These are phyloP conservation scores for Fraxinus greggii DNA, from an alignment of 305 asterid genomes.

Conservation along the genomic window DNA sequence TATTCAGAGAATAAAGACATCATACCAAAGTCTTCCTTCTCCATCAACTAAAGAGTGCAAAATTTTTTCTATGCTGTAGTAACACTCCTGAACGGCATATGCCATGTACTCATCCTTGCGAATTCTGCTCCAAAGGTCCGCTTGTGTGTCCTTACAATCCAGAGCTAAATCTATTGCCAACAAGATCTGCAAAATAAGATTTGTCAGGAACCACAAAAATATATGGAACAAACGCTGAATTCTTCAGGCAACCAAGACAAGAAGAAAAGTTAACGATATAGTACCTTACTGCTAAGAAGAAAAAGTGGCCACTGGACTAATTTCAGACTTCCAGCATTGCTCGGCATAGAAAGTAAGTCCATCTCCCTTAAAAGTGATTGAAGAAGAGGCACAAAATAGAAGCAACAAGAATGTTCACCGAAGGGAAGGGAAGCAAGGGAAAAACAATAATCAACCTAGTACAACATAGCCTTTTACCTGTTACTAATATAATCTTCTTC, in stretches of 20 bases:
- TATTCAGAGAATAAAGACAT: constrained; percentile 16
- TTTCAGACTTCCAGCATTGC: constrained; percentile 83
- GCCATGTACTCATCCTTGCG: constrained; percentile 96
- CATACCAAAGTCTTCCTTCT: constrained; percentile 92
- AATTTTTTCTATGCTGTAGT: constrained; percentile 81
- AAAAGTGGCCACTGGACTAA: constrained; percentile 99
- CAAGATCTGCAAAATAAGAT: constrained; percentile 59
- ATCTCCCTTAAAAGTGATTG: constrained; percentile 60
- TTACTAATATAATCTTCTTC: constrained; percentile 97
- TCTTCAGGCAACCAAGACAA: constrained; percentile 21
- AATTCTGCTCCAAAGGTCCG: constrained; percentile 89
- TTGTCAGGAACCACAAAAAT: constrained; percentile 18
- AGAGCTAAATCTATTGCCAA: constrained; percentile 93
- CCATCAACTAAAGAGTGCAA: constrained; percentile 90
- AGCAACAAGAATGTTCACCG: constrained; percentile 14
- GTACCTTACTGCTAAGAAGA: constrained; percentile 95
- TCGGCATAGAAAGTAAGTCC: constrained; percentile 99
- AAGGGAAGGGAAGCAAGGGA: neutral
- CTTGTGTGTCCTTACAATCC: constrained; percentile 95
- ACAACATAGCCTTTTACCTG: constrained; percentile 48
- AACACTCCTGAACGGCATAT: constrained; percentile 97
- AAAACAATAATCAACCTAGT: constrained; percentile 17
- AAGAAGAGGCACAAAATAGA: neutral
- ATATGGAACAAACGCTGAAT: constrained; percentile 11
- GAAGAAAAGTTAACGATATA: constrained; percentile 23